Conservation (phyloP, 1,284 basidiomycete genomes). For the Ustilago crameri region DNA sequence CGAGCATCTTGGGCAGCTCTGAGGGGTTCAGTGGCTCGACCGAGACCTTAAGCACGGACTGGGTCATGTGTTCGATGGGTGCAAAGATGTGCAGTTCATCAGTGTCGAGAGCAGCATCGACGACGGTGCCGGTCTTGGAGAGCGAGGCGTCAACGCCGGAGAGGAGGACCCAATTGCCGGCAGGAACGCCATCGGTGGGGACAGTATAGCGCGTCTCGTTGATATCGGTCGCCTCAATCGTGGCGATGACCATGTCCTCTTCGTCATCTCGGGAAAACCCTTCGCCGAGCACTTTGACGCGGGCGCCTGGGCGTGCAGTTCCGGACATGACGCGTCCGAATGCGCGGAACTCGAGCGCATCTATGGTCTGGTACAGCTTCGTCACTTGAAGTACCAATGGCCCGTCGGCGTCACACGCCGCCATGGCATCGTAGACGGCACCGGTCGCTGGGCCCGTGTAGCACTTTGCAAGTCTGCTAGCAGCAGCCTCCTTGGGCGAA, state of each 20-base stretch:
- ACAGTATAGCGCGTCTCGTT: slow-evolving; percentile 92
- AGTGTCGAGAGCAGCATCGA: slow-evolving; percentile 69
- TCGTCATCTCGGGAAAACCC: slow-evolving; percentile 97
- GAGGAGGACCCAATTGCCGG: slow-evolving; percentile 91
- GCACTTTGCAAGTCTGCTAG: slow-evolving; percentile 74
- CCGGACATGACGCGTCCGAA: slow-evolving; percentile 95
- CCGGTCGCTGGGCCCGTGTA: slow-evolving; percentile 50
- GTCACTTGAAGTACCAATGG: slow-evolving; percentile 91
- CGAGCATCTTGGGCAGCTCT: slow-evolving; percentile 97
- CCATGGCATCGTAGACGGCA: slow-evolving; percentile 76
- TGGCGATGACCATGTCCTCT: slow-evolving; percentile 93
- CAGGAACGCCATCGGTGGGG: slow-evolving; percentile 84
- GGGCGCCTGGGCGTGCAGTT: slow-evolving; percentile 81
- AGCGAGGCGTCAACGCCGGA: slow-evolving; percentile 94
- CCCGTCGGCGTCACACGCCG: slow-evolving; percentile 82
- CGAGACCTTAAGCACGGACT: slow-evolving; percentile 97
- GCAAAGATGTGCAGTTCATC: slow-evolving; percentile 90
- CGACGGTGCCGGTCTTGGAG: slow-evolving; percentile 90
- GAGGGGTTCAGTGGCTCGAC: slow-evolving; percentile 98
- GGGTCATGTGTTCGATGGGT: slow-evolving; percentile 93
- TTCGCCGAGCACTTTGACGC: slow-evolving; percentile 95
- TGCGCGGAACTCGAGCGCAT: slow-evolving; percentile 93
- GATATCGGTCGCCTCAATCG: slow-evolving; percentile 87
- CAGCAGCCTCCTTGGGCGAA: slow-evolving; percentile 79
- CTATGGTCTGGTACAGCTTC: slow-evolving; percentile 93